These are phyloP conservation scores for Blastobotrys ciferrii DNA, from an alignment of 1,139 yeast genomes.

Conservation along the genomic window DNA sequence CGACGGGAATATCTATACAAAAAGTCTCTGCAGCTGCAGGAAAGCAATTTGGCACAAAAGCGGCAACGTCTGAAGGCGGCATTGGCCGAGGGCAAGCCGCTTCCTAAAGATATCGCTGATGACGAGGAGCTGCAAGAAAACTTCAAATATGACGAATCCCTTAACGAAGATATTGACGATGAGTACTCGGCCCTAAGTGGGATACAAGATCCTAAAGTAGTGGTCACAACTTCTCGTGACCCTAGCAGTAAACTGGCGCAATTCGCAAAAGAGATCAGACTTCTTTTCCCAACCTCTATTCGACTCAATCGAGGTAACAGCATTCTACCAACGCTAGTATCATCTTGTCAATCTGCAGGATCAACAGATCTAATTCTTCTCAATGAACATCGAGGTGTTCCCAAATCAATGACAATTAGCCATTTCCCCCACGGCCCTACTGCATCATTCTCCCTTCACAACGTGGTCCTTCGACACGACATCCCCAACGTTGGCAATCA, in stretches of 20 bases:
- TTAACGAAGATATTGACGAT: slow-evolving; percentile 63
- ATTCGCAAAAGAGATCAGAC: slow-evolving; percentile 87
- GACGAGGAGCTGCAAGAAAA: slow-evolving; percentile 79
- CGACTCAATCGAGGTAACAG: slow-evolving; percentile 92
- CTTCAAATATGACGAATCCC: slow-evolving; percentile 76
- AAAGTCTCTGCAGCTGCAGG: slow-evolving; percentile 87
- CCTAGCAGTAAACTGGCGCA: slow-evolving; percentile 84
- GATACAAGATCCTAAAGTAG: slow-evolving; percentile 83
- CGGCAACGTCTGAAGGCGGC: slow-evolving; percentile 85
- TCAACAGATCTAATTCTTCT: slow-evolving; percentile 80
- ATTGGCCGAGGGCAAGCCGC: slow-evolving; percentile 84
- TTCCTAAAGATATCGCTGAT: slow-evolving; percentile 86
- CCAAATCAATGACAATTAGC: slow-evolving; percentile 86
- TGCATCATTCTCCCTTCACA: slow-evolving; percentile 89
- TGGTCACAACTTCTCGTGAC: slow-evolving; percentile 90
- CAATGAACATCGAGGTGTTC: slow-evolving; percentile 98
- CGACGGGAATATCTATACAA: slow-evolving; percentile 89
- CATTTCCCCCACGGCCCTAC: slow-evolving; percentile 99
- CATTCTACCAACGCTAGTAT: slow-evolving; percentile 78
- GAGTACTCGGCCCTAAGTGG: slow-evolving; percentile 90
- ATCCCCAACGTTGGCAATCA: slow-evolving; percentile 81
- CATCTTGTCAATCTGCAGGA: slow-evolving; percentile 73
- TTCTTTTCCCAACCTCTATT: slow-evolving; percentile 85
- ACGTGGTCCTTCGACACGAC: slow-evolving; percentile 92
- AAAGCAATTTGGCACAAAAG: slow-evolving; percentile 79